Percentiles rank a stretch among this genome's conserved stretches.
Evolutionary conservation across 148 eudicot genomes (phyloP).

Genomic region (Simmondsia chinensis): DNA sequence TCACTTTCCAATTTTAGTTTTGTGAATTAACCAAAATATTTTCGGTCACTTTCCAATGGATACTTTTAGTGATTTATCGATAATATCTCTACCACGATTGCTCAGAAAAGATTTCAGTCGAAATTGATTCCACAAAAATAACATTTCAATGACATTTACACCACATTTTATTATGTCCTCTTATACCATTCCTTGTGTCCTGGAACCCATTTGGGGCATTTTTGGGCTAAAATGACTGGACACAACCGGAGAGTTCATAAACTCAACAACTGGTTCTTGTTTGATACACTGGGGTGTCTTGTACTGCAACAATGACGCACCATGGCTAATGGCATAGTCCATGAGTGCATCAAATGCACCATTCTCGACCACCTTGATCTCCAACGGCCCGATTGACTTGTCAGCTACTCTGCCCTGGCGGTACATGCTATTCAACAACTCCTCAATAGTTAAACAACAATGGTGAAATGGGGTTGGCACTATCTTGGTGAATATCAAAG

Average conservation of each 20-base stretch:
- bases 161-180: too few relatives aligned
- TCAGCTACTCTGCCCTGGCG: conserved; percentile 23
- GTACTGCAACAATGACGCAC: conserved; percentile 18
- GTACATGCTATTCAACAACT: conserved; percentile 24
- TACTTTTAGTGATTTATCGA: too few relatives aligned
- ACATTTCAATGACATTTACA: too few relatives aligned
- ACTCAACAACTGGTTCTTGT: conserved; percentile 7
- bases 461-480: conserved; percentile 4
- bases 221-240: conserved; percentile 10
- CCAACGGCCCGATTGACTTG: conserved; percentile 30
- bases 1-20: too few relatives aligned
- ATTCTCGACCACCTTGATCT: conserved; percentile 26
- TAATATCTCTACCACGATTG: too few relatives aligned
- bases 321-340: conserved; percentile 23
- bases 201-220: conserved; percentile 14
- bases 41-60: too few relatives aligned
- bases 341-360: conserved; percentile 35
- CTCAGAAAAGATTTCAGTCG: too few relatives aligned
- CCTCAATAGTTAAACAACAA: conserved; percentile 21
- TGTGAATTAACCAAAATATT: too few relatives aligned
- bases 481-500: conserved; percentile 14
- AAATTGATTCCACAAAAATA: too few relatives aligned
- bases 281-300: conserved; percentile 13
- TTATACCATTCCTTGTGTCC: too few relatives aligned
- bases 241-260: conserved; percentile 12